Base-by-base conservation (phyloP, 495 filamentous ascomycete species). In the Evansstolkia leycettana region DNA sequence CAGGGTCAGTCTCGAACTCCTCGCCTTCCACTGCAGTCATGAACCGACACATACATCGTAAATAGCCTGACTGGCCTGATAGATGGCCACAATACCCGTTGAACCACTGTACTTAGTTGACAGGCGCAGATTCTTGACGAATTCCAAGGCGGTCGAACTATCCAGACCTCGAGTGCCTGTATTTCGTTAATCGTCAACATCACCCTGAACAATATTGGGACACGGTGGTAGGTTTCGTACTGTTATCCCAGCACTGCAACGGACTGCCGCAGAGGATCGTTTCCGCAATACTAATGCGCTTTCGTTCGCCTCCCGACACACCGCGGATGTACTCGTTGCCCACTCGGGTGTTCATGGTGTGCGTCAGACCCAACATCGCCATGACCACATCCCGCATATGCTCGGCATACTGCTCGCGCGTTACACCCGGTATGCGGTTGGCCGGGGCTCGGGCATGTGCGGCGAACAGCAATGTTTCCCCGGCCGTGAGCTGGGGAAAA, bases 231-330 rank as follows among this genome's bases (percentile, higher is more conserved):
- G n/a, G n/a, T n/a, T n/a, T n/a, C n/a, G n/a, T 89, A 40, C 74
- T 82, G 36, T 62, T 64, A 46, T 90, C 84, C 84, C 84, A 92
- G 61, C 82, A 86, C 46, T 84, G 80, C 9, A 92, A 54, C 0
- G 80, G 76, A 15, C 71, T 71, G 6, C 69, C 67, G 28, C 74
- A 77, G 15, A 86, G 58, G 5, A 71, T 69, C 15, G 62, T 64
- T 44, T 90, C 84, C 2, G 82, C 77, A 44, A 90, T 88, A 55
- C 76, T 83, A 31, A 87, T 80, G 41, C 85, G 75, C 60, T 88
- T 89, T 7, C 84, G 55, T 54, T 93, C 85, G 39, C 85, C 85
- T 36, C 85, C 85, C 18, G 73, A 80, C 0, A 90, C 78, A 38
- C 85, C 85, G 26, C 82, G 73, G 31, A 86, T 69, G 36, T 78